Evolutionary conservation across 2,329 filamentous ascomycete genomes (phyloP), one percentile per base, ranked within the genome.

Genomic region (Parasarocladium wereldwijsianum): DNA sequence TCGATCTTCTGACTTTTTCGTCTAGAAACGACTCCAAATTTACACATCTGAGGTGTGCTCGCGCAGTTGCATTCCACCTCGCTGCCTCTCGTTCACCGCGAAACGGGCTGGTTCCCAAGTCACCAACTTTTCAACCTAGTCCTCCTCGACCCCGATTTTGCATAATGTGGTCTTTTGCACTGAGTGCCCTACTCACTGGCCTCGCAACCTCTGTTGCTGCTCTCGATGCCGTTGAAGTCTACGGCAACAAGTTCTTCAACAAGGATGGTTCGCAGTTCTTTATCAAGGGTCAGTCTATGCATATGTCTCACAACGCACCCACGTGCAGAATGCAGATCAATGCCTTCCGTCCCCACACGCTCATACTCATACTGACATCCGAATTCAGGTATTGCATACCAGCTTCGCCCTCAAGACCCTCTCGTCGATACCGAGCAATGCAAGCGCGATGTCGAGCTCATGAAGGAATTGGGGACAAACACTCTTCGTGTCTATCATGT

Each of bases 401-500:
- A 75, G 50, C 52, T 72, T 37, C 57, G 55, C 18, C 51, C 57
- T 17, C 63, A 76, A 29, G 85, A 93, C 47, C 85, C 84, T 28
- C 68, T 93, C 37, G 57, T 81, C 41, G 69, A 90, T 48, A 66
- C 68, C 23, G 69, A 69, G 27, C 85, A 93, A 58, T 92, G 83
- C 59, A 52, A 65, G 42, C 70, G 73, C 40, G 85, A 93, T 57
- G 76, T 76, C 24, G 50, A 59, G 11, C 63, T 86, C 45, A 92
- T 93, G 80, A 67, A 81, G 50, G 70, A 74, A 12, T 61, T 93
- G 32, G 83, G 82, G 37, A 71, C 79, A 48, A 93, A 93, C 50
- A 66, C 78, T 17, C 84, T 93, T 44, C 81, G 85, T 34, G 79
- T 90, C 34, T 93, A 93, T 54, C 83, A 93, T 46, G 82, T 93